phyloP scores from a whole-genome alignment of 1,139 yeast genomes.

The Yamadazyma pseudoaaseri region DNA sequence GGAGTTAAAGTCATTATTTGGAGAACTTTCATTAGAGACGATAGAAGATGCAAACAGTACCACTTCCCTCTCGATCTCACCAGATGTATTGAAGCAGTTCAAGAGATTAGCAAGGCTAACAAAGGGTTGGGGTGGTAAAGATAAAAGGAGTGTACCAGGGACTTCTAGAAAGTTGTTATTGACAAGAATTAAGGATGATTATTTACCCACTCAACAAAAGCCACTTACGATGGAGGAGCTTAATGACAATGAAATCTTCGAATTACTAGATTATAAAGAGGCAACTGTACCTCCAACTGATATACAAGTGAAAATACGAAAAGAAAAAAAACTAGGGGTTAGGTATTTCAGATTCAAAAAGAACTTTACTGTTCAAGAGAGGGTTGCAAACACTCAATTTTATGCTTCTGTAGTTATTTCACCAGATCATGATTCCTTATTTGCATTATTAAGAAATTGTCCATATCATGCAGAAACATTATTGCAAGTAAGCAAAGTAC shows the following conservation, averaged over 20 bases:
- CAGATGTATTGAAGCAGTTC: constrained; percentile 64
- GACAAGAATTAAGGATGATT: constrained; percentile 76
- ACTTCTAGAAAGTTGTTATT: constrained; percentile 63
- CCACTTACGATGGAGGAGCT: constrained; percentile 65
- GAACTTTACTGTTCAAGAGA: constrained; percentile 35
- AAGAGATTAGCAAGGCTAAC: constrained; percentile 61
- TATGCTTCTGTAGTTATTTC: constrained; percentile 64
- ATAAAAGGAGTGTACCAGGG: constrained; percentile 71
- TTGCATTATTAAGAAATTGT: constrained; percentile 50
- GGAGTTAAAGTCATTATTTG: constrained; percentile 73
- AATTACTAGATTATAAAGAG: constrained; percentile 42
- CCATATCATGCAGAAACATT: constrained; percentile 81
- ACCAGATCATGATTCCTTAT: constrained; percentile 71
- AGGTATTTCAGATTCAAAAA: constrained; percentile 55
- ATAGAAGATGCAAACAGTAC: constrained; percentile 73
- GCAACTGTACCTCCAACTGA: constrained; percentile 24
- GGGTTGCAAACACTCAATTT: constrained; percentile 57
- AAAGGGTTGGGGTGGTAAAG: constrained; percentile 84
- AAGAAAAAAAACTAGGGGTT: constrained; percentile 49
- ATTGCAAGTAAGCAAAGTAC: constrained; percentile 75
- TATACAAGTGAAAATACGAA: constrained; percentile 37
- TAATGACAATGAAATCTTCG: constrained; percentile 32
- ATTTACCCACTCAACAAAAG: constrained; percentile 70
- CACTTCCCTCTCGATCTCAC: constrained; percentile 56
- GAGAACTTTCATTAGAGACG: constrained; percentile 66